Evolutionary conservation across 768 basidiomycete genomes (phyloP).

Genomic region (Boletus edulis): DNA sequence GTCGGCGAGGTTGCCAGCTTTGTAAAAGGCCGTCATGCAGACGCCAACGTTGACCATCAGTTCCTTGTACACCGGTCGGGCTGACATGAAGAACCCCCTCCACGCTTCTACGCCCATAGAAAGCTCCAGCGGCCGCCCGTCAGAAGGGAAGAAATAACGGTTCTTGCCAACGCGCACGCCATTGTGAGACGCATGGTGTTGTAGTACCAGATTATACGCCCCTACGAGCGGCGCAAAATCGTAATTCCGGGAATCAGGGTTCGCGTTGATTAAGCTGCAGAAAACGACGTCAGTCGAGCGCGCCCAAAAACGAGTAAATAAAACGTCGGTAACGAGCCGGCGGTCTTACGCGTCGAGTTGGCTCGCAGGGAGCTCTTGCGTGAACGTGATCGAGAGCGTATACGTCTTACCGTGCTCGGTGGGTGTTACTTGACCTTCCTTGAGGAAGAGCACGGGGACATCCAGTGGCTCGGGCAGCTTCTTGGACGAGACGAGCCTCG

Average conservation of each 20-base stretch:
- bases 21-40: conserved; percentile 54
- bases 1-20: conserved; percentile 61
- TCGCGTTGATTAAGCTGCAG: conserved; percentile 40
- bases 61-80: conserved; percentile 46
- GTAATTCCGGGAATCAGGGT: conserved; percentile 32
- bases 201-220: conserved; percentile 48
- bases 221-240: conserved; percentile 42
- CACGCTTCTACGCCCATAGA: conserved; percentile 42
- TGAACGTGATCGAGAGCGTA: conserved; percentile 35
- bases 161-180: conserved; percentile 51
- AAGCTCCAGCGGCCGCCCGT: conserved; percentile 22
- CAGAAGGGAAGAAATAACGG: conserved; percentile 48
- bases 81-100: conserved; percentile 51
- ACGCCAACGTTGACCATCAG: conserved; percentile 55
- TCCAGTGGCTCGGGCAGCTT: conserved; percentile 37
- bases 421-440: conserved; percentile 39
- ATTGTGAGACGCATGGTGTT: conserved; percentile 39
- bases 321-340: not conserved
- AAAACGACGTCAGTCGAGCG: not conserved
- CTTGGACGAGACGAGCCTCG: conserved; percentile 41
- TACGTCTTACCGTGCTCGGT: conserved; percentile 33
- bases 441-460: conserved; percentile 33
- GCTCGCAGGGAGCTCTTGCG: conserved; percentile 28
- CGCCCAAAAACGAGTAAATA: not conserved
- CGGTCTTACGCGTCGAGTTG: conserved; percentile 34